These are phyloP conservation scores for Pseudonitzschia delicatissima DNA, from an alignment of 108 stramenopile genomes.

Conservation along the genomic window DNA sequence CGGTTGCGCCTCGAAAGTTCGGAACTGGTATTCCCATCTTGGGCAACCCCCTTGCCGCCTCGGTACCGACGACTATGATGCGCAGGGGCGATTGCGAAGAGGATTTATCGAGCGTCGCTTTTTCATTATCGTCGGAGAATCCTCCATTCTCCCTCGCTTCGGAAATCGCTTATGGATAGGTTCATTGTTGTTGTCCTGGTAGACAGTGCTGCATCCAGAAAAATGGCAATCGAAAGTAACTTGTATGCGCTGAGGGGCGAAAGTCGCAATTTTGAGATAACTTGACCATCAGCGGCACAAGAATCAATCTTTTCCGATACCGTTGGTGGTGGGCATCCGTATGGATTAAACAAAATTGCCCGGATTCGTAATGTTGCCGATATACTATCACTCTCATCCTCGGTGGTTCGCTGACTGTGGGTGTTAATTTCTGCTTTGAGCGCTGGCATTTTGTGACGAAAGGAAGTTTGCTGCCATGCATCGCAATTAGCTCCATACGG, in stretches of 20 bases:
- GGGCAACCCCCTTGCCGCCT: slow-evolving; percentile 23
- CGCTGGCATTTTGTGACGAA: neutral
- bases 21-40: slow-evolving; percentile 22
- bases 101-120: neutral
- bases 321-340: neutral
- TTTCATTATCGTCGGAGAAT: neutral
- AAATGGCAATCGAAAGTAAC: slow-evolving; percentile 6
- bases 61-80: slow-evolving; percentile 14
- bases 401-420: neutral
- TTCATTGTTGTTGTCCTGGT: neutral
- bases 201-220: neutral
- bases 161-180: neutral
- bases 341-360: slow-evolving; percentile 8
- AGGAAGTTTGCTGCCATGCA: neutral
- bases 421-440: neutral
- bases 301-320: neutral
- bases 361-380: slow-evolving; percentile 4
- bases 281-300: neutral
- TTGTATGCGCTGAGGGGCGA: slow-evolving; percentile 4
- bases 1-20: neutral
- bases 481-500: neutral
- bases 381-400: neutral
- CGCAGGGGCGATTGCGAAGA: neutral
- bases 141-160: neutral
- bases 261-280: neutral